Percentiles rank a stretch among this genome's conserved stretches.
Evolutionary conservation across 495 filamentous ascomycete species (phyloP).

Genomic region (Talaromyces wortmannii): DNA sequence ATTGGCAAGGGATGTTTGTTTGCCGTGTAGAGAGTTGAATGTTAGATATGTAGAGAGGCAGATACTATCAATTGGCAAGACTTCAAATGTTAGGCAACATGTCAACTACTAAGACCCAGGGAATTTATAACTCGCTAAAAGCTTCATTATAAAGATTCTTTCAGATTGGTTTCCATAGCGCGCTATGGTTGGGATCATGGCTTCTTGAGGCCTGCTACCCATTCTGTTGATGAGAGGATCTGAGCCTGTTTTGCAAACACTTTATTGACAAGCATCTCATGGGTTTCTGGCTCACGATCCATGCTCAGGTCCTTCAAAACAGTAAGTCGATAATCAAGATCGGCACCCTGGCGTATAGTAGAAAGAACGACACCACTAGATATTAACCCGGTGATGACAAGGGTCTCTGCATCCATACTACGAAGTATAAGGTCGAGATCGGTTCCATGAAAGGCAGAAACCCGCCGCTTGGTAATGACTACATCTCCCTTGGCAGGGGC

Average conservation of each 20-base stretch:
- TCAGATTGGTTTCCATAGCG: too few species aligned
- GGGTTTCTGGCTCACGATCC: conserved; percentile 26
- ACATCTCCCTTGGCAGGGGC: conserved; percentile 15
- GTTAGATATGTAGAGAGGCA: too few species aligned
- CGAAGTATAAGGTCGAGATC: conserved; percentile 31
- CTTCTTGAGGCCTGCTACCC: conserved; percentile 4
- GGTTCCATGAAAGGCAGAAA: conserved; percentile 27
- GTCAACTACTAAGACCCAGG: too few species aligned
- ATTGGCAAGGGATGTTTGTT: too few species aligned
- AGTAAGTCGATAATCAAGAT: conserved; percentile 27
- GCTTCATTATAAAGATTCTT: too few species aligned
- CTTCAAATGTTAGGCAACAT: too few species aligned
- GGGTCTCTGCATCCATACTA: conserved; percentile 13
- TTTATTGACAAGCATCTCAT: conserved; percentile 25
- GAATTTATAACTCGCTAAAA: too few species aligned
- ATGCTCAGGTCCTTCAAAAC: conserved; percentile 30
- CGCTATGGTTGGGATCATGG: too few species aligned
- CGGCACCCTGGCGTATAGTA: conserved; percentile 27
- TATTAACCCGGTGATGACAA: conserved; percentile 25
- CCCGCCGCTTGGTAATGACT: conserved; percentile 25
- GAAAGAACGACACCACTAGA: conserved; percentile 35
- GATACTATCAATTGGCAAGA: too few species aligned
- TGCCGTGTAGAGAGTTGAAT: too few species aligned
- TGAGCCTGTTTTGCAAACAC: conserved; percentile 21
- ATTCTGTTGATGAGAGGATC: conserved; percentile 10